Evolutionary conservation across 2,329 filamentous ascomycete genomes (phyloP).

Genomic region (Trichoderma aggressivum): DNA sequence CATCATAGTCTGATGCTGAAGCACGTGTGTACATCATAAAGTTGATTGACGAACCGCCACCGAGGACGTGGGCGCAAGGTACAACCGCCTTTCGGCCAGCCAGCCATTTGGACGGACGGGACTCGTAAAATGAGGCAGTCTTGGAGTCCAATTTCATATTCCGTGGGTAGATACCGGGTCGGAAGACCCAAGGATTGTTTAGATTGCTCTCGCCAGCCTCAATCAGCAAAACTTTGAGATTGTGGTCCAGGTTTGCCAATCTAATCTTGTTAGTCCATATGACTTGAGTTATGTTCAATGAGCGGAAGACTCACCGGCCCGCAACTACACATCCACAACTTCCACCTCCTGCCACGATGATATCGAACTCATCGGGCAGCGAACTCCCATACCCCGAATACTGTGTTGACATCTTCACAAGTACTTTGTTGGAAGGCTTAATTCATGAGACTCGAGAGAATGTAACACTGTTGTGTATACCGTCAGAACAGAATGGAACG

Average conservation of each 20-base stretch:
- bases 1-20: constrained; percentile 24
- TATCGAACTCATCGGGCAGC: constrained; percentile 17
- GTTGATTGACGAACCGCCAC: constrained; percentile 27
- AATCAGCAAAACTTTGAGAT: constrained; percentile 23
- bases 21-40: constrained; percentile 26
- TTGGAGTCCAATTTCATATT: constrained; percentile 21
- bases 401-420: not conserved
- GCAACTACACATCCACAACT: not conserved
- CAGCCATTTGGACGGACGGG: constrained; percentile 19
- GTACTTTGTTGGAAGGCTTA: not conserved
- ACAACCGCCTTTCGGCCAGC: constrained; percentile 20
- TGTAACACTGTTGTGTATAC: not conserved
- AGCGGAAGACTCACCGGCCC: not conserved
- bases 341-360: constrained; percentile 25
- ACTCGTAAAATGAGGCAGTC: constrained; percentile 22
- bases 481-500: not conserved
- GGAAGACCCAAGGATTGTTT: constrained; percentile 22
- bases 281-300: fast-evolving
- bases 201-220: constrained; percentile 24
- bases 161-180: constrained; percentile 21
- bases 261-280: not conserved
- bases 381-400: constrained; percentile 6
- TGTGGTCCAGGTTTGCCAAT: constrained; percentile 21
- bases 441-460: not conserved
- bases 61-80: constrained; percentile 23